phyloP scores from a whole-genome alignment of 2,329 filamentous ascomycete species.

The Tricladium varicosporioides region DNA sequence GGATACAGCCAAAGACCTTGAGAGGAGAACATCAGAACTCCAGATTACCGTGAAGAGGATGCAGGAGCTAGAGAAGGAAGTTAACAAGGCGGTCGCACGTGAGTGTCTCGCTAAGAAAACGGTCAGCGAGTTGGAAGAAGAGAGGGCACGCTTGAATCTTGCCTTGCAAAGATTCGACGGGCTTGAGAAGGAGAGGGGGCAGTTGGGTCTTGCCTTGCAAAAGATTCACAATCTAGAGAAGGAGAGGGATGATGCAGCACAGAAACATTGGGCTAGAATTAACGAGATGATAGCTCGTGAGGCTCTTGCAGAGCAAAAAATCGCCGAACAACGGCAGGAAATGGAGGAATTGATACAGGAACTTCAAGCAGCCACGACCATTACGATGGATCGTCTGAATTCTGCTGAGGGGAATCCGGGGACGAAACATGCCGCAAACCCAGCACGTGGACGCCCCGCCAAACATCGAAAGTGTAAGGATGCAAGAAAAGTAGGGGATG shows the following conservation, averaged over 20 bases:
- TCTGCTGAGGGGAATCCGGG: neutral
- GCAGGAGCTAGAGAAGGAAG: neutral
- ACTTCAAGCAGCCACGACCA: neutral
- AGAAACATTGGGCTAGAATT: constrained; percentile 1
- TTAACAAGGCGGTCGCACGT: neutral
- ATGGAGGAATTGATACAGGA: neutral
- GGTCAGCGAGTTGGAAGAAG: neutral
- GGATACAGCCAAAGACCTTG: neutral
- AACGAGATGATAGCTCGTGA: neutral
- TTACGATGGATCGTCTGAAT: neutral
- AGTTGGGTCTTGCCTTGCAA: neutral
- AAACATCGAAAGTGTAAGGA: neutral
- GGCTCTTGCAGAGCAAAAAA: neutral
- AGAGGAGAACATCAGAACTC: constrained; percentile 1
- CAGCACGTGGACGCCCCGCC: neutral
- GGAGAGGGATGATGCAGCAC: neutral
- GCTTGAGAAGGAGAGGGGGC: neutral
- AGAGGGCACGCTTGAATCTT: neutral
- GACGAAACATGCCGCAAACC: neutral
- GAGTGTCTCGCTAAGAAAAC: neutral
- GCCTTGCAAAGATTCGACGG: neutral
- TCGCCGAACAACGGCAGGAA: neutral
- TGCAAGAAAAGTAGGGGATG: neutral
- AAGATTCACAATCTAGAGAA: constrained; percentile 5
- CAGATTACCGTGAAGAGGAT: neutral